Evolutionary conservation across 2,329 filamentous ascomycete genomes (phyloP), one percentile per base, ranked within the genome.

Genomic region (Sclerotinia nivalis): DNA sequence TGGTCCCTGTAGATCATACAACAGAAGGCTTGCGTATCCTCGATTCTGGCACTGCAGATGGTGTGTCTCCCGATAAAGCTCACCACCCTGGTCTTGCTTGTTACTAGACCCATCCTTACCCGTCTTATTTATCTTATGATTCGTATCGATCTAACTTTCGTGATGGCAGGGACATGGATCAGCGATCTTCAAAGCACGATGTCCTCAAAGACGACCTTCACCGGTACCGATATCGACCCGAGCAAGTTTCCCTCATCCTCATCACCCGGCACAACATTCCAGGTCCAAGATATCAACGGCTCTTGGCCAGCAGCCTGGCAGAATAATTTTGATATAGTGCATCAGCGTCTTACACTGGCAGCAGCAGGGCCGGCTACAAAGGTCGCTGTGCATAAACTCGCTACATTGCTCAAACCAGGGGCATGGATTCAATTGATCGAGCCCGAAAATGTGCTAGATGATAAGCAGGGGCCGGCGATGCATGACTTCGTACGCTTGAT

Each of bases 351-450:
- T 50, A 50, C 18, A 50, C 22, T n/a, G 20, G 2, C 8, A 50
- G 9, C 8, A 9, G 47, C 20, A 0, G 8, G 2, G 20, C 7
- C n/a, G 1, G 1, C 22, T n/a, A 50, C n/a, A 49, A 0, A 50
- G 5, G n/a, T n/a, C 7, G 47, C 47, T 12, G 12, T n/a, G 2
- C 20, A n/a, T n/a, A 10, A 12, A 50, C 20, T 10, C 22, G 20
- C 47, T 50, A 10, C 22, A 22, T 50, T 7, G 47, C 0, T 22
- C 9, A 50, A 2, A n/a, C n/a, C 8, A 50, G 9, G 20, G 2
- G 47, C 47, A 12, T 50, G 22, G 47, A 13, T 2, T 50, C 20
- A 50, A 9, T 8, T 6, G 45, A n/a, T 4, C 5, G 0, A n/a
- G 5, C 2, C 9, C 47, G 7, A 50, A 50, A 12, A 50, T 12